phyloP scores from a whole-genome alignment of 257 asterid species.

The Nicotiana attenuata region DNA sequence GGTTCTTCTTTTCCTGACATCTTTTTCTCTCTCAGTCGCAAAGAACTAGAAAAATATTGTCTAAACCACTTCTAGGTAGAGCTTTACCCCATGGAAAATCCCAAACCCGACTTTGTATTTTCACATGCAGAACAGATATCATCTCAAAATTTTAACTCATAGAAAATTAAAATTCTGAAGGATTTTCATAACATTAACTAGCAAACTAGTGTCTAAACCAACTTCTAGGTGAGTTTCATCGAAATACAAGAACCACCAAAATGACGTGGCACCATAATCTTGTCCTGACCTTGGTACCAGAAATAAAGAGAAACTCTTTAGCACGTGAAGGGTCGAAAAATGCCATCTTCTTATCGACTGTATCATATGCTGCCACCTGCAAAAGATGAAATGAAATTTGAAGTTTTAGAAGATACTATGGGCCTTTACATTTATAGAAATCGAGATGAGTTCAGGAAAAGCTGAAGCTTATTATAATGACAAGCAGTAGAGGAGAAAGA shows the following conservation, averaged over 20 bases:
- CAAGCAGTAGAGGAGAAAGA: background rate
- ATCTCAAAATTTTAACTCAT: background rate
- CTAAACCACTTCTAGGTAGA: too few relatives aligned
- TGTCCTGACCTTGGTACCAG: constrained; percentile 69
- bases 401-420: background rate
- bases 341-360: constrained; percentile 58
- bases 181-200: background rate
- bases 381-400: background rate
- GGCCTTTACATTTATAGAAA: background rate
- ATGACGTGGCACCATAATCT: background rate
- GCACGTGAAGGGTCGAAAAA: constrained; percentile 85
- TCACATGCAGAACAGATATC: background rate
- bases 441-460: background rate
- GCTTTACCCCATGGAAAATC: too few relatives aligned
- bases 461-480: background rate
- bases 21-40: too few relatives aligned
- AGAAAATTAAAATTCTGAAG: background rate
- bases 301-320: constrained; percentile 71
- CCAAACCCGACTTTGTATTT: too few relatives aligned
- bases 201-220: background rate
- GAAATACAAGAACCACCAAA: background rate
- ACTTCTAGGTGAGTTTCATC: background rate
- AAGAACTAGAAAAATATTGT: too few relatives aligned
- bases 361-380: constrained; percentile 91
- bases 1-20: too few relatives aligned